These are phyloP conservation scores for Kodamaea kaohsiungensis DNA, from an alignment of 805 yeast species.

Conservation along the genomic window DNA sequence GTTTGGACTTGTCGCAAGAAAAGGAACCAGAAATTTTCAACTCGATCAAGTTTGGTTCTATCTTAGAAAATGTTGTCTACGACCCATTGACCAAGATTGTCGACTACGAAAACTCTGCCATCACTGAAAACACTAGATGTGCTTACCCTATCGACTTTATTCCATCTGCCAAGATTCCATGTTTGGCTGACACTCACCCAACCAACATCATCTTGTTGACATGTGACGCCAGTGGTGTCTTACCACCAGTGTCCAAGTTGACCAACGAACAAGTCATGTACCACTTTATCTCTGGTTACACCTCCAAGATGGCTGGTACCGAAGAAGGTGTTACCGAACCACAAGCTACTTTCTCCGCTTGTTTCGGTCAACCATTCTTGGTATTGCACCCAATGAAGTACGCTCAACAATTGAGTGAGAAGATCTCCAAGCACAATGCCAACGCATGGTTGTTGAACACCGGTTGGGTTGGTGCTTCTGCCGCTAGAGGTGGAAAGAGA, in stretches of 20 bases:
- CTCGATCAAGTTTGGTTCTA: conserved; percentile 92
- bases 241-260: conserved; percentile 94
- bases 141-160: conserved; percentile 97
- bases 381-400: conserved; percentile 97
- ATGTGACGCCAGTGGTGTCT: conserved; percentile 97
- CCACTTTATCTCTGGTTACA: conserved; percentile 97
- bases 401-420: conserved; percentile 93
- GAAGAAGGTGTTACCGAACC: conserved; percentile 99
- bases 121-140: conserved; percentile 98
- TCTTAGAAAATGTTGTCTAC: conserved; percentile 89
- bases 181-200: conserved; percentile 87
- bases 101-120: conserved; percentile 76
- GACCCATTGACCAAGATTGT: conserved; percentile 77
- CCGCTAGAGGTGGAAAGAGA: conserved; percentile 91
- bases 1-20: conserved; percentile 83
- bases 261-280: conserved; percentile 97
- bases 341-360: conserved; percentile 95
- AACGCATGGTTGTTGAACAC: conserved; percentile 96
- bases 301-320: conserved; percentile 99
- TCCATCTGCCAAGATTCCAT: conserved; percentile 95
- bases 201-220: conserved; percentile 88
- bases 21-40: conserved; percentile 97
- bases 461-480: conserved; percentile 98
- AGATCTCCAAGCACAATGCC: conserved; percentile 85
- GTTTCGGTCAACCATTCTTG: conserved; percentile 98